Evolutionary conservation across 139 green algal species (phyloP).

Genomic region (Chlamydomonas applanata): DNA sequence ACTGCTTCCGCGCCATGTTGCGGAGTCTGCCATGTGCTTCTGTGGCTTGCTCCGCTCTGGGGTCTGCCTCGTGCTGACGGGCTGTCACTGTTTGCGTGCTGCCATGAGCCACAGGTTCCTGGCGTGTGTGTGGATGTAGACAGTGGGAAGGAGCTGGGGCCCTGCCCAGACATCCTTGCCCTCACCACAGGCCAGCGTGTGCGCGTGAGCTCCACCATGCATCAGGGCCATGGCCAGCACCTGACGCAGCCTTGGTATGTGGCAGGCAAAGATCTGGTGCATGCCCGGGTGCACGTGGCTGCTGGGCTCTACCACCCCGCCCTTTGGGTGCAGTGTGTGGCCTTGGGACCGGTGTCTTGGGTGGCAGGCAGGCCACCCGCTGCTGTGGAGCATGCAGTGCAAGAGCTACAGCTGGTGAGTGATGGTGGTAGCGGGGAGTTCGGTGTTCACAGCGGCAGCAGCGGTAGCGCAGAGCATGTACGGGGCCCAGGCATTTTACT

Average conservation of each 20-base stretch:
- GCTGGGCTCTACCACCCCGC: slow-evolving; percentile 59
- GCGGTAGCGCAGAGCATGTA: no score
- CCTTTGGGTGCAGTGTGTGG: slow-evolving; percentile 43
- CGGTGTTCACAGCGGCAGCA: no score
- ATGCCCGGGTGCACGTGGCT: slow-evolving; percentile 50
- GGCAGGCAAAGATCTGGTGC: slow-evolving; percentile 66
- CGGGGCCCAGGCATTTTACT: no score
- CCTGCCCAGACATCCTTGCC: slow-evolving; percentile 55
- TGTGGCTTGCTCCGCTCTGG: no score
- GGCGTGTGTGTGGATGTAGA: slow-evolving; percentile 59
- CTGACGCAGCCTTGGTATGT: slow-evolving; percentile 63
- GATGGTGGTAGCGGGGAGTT: neutral
- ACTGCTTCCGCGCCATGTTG: no score
- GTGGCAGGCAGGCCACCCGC: slow-evolving; percentile 29
- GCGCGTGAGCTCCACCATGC: no score
- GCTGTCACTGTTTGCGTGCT: no score
- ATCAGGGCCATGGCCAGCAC: slow-evolving; percentile 11
- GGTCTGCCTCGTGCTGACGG: no score
- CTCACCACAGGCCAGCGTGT: slow-evolving; percentile 74
- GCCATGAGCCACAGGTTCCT: neutral
- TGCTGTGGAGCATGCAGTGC: neutral
- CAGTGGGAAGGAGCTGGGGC: slow-evolving; percentile 36
- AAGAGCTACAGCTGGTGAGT: slow-evolving; percentile 7
- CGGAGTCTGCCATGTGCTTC: neutral
- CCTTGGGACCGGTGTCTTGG: slow-evolving; percentile 57